phyloP scores from a whole-genome alignment of 2,329 filamentous ascomycete species.

The Colletotrichum agaves region DNA sequence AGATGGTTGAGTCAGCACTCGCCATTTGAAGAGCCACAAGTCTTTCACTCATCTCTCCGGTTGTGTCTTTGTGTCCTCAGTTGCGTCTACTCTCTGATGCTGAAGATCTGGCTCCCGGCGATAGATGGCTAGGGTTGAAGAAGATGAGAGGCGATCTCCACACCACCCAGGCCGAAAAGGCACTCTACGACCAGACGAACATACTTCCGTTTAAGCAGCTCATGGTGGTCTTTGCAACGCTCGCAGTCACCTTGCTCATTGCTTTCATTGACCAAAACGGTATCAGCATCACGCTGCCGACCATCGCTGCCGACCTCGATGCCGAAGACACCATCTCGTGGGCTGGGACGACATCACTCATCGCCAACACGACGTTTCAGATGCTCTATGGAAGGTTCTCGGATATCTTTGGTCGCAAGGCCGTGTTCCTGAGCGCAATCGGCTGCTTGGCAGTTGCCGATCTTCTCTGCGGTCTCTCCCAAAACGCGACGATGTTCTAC shows the following conservation, averaged over 20 bases:
- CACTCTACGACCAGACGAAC: slow-evolving; percentile 66
- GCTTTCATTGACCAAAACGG: slow-evolving; percentile 68
- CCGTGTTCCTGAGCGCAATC: slow-evolving; percentile 64
- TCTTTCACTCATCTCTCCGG: neutral
- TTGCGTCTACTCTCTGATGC: neutral
- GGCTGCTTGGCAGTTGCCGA: slow-evolving; percentile 65
- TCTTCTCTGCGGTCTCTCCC: slow-evolving; percentile 67
- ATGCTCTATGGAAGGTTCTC: slow-evolving; percentile 72
- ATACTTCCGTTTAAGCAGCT: slow-evolving; percentile 63
- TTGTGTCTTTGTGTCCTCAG: neutral
- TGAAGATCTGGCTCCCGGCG: neutral
- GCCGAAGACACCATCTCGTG: slow-evolving; percentile 63
- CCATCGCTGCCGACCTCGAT: slow-evolving; percentile 59
- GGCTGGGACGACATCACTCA: slow-evolving; percentile 63
- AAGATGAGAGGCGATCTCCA: slow-evolving; percentile 21
- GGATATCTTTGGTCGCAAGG: slow-evolving; percentile 70
- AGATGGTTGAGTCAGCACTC: neutral
- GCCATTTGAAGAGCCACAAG: neutral
- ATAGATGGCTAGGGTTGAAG: neutral
- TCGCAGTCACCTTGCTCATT: slow-evolving; percentile 64
- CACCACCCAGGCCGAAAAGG: slow-evolving; percentile 50
- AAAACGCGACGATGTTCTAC: slow-evolving; percentile 68
- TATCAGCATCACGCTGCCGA: slow-evolving; percentile 62
- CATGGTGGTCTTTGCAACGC: slow-evolving; percentile 60
- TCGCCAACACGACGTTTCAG: slow-evolving; percentile 71